These are phyloP conservation scores for Serendipita indica DNA, from an alignment of 768 basidiomycete genomes.

Conservation along the genomic window DNA sequence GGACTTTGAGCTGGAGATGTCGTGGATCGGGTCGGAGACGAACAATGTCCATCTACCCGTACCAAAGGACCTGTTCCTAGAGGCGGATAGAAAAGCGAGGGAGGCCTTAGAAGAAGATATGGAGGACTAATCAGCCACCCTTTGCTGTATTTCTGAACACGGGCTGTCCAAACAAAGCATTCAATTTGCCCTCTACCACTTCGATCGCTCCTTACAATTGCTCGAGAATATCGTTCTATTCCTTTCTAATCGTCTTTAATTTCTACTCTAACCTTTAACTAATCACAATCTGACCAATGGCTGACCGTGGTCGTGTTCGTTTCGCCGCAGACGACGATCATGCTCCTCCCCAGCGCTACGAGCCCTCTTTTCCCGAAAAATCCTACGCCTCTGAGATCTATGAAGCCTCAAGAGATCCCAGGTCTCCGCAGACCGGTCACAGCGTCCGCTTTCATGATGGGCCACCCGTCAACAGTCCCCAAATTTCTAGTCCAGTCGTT, in stretches of 20 bases:
- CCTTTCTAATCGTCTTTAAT: no score
- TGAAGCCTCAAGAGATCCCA: not conserved
- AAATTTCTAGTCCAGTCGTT: not conserved
- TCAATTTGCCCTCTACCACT: not conserved
- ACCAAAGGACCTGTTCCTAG: conserved; percentile 67
- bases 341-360: not conserved
- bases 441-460: not conserved
- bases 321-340: conserved; percentile 4
- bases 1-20: conserved; percentile 94
- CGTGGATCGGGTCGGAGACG: conserved; percentile 86
- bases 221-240: not conserved
- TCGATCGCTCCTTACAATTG: not conserved
- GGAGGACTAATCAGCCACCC: conserved; percentile 15
- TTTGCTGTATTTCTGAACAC: not conserved
- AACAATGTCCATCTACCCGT: conserved; percentile 66
- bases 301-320: conserved; percentile 3
- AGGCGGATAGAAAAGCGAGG: conserved; percentile 80
- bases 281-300: not conserved
- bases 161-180: not conserved
- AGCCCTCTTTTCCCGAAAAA: not conserved
- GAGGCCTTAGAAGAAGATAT: conserved; percentile 54
- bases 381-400: not conserved
- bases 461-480: not conserved
- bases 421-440: not conserved
- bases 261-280: not conserved